Evolutionary conservation across 352 stramenopile genomes (phyloP), one percentile per base, ranked within the genome.

Genomic region (Hyaloperonospora brassicae): DNA sequence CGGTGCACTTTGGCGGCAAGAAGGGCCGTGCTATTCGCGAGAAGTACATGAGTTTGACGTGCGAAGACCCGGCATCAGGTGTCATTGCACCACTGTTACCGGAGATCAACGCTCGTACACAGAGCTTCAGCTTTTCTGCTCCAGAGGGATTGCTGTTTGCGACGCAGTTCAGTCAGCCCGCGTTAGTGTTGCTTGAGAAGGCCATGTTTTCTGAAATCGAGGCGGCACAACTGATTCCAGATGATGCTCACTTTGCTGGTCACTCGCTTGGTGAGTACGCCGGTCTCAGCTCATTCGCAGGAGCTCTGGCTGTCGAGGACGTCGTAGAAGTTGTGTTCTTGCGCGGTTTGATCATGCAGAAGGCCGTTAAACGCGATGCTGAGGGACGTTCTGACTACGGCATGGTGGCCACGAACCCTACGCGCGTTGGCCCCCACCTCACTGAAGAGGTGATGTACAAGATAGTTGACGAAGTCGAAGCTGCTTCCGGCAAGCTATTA

Each of bases 261-360:
- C 85, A 95, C 61, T 95, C 85, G n/a, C 80, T 95, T 24, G 85
- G 85, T 27, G 85, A 95, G 61, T 95, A 95, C 59, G 84, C 85
- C 39, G 79, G 79, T 45, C 61, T 95, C 23, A 87, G 73, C 43
- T 85, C 81, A 2, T 89, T 91, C 52, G 84, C 83, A 17, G 77
- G 73, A 23, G 77, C 79, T 17, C 43, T 93, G 14, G 67, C 75
- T 9, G 65, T 92, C 0, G 76, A 91, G 48, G 77, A 86, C 42
- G 71, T 93, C 0, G 73, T 86, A 5, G 81, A 95, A 53, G 70
- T 90, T 8, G 85, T 95, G 1, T 95, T 95, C 55, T 55, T 93
- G 43, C 79, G 85, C 58, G 85, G 85, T 22, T 23, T 82, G 22
- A 83, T 83, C 48, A 79, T 79, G 69, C 72, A 83, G 41, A 77